These are phyloP conservation scores for Cucumis sativus DNA, from an alignment of 306 rosid species.

Conservation along the genomic window Cucumber_9930_V3 NC_026660.2:15627501-15628000, in stretches of 20 bases:
- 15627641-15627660: conserved; percentile 88
- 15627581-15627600: conserved; percentile 64
- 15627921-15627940: conserved; percentile 98
- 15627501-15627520: conserved; percentile 43
- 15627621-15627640: conserved; percentile 97
- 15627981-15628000: not conserved
- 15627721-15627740: not conserved
- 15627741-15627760: not conserved
- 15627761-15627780: conserved; percentile 1
- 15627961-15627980: not conserved
- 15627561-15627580: conserved; percentile 29
- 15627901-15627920: conserved; percentile 81
- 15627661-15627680: conserved; percentile 63
- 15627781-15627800: conserved; percentile 33
- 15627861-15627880: conserved; percentile 98
- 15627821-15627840: conserved; percentile 98
- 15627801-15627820: conserved; percentile 99
- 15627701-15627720: not conserved
- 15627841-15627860: conserved; percentile 99
- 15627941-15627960: conserved; percentile 96
- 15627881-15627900: conserved; percentile 99
- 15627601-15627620: conserved; percentile 99
- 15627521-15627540: conserved; percentile 48
- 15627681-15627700: conserved; percentile 13
- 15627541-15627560: conserved; percentile 18